Percentiles rank a stretch among this genome's conserved stretches.
These are phyloP conservation scores for Prunella vulgaris DNA, from an alignment of 257 asterid genomes.

Conservation along the genomic window DNA sequence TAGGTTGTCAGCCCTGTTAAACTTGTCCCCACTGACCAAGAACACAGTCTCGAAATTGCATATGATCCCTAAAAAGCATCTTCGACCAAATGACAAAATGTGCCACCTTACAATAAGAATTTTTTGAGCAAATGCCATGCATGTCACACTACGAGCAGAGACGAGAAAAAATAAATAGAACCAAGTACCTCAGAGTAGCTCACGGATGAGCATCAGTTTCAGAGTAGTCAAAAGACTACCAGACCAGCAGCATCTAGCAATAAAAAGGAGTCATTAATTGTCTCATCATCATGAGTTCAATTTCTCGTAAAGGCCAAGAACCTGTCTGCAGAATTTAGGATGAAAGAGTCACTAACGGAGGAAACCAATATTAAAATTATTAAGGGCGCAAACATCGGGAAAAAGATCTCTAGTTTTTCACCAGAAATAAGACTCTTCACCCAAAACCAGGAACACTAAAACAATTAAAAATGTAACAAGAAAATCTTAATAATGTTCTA, in stretches of 20 bases:
- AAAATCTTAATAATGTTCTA: background rate
- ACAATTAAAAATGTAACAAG: background rate
- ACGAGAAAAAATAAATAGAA: background rate
- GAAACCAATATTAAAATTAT: background rate
- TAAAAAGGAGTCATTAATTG: background rate
- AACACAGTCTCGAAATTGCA: too few relatives aligned
- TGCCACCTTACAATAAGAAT: too few relatives aligned
- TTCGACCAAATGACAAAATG: too few relatives aligned
- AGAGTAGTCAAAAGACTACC: too few relatives aligned
- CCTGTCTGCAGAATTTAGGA: constrained; percentile 12
- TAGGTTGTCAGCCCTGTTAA: too few relatives aligned
- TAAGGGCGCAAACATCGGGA: background rate
- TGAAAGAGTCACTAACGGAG: background rate
- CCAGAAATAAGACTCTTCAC: background rate
- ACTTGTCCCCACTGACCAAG: too few relatives aligned
- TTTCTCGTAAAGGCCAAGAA: constrained; percentile 3
- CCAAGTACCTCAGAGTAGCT: constrained; percentile 22
- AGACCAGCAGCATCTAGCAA: constrained; percentile 2
- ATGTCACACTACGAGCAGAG: too few relatives aligned
- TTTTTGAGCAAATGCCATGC: too few relatives aligned
- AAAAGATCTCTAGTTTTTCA: background rate
- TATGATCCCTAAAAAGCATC: too few relatives aligned
- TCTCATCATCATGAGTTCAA: background rate
- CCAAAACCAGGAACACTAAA: background rate
- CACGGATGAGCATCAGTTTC: too few relatives aligned